Evolutionary conservation across 805 yeast species (phyloP).

Genomic region (Starmerella bombi): DNA sequence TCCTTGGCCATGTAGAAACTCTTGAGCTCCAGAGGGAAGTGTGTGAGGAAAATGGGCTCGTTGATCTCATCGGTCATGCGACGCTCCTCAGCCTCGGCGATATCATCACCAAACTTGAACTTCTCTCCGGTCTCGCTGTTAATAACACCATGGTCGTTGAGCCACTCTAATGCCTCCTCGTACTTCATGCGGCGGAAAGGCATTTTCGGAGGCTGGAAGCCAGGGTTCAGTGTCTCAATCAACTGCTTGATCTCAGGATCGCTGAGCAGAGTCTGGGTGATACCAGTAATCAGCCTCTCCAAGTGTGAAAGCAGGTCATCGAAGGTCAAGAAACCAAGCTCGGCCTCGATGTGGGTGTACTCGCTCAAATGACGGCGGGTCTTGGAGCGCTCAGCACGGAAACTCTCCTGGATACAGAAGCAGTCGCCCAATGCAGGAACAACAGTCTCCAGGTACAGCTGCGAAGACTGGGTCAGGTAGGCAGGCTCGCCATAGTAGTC

Average conservation of each 20-base stretch:
- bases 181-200: constrained; percentile 92
- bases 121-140: constrained; percentile 80
- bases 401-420: constrained; percentile 93
- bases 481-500: constrained; percentile 97
- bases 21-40: constrained; percentile 95
- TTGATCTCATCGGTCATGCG: constrained; percentile 93
- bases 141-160: constrained; percentile 83
- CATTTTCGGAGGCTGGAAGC: constrained; percentile 61
- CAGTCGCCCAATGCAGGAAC: constrained; percentile 95
- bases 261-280: constrained; percentile 62
- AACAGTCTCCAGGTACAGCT: constrained; percentile 90
- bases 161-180: constrained; percentile 85
- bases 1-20: constrained; percentile 97
- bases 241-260: constrained; percentile 91
- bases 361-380: constrained; percentile 96
- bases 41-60: constrained; percentile 77
- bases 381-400: constrained; percentile 98
- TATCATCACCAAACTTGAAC: constrained; percentile 96
- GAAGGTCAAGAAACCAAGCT: constrained; percentile 73
- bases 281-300: constrained; percentile 59
- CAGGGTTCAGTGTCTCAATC: constrained; percentile 83
- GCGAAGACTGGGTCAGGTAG: constrained; percentile 90
- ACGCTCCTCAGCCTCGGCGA: constrained; percentile 99
- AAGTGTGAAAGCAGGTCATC: constrained; percentile 78
- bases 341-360: constrained; percentile 94